A percentile compares a stretch with the other conserved stretches of the same genome.
These are phyloP conservation scores for Phytophthora quininea DNA, from an alignment of 352 stramenopile genomes.

Conservation along the genomic window DNA sequence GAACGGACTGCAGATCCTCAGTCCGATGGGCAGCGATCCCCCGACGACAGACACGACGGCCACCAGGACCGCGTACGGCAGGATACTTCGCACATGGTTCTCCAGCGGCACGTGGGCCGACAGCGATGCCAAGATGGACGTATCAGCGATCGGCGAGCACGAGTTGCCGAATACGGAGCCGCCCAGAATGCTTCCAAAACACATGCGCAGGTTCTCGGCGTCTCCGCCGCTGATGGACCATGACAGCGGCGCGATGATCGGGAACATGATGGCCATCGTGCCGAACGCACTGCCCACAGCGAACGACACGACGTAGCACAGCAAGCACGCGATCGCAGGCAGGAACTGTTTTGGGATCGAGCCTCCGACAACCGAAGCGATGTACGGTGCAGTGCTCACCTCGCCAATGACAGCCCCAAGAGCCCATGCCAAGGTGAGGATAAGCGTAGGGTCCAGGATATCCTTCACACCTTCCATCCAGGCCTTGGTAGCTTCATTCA, in stretches of 20 bases:
- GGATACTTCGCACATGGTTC: slow-evolving; percentile 86
- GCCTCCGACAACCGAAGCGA: slow-evolving; percentile 77
- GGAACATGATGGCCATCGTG: slow-evolving; percentile 94
- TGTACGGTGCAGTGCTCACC: slow-evolving; percentile 83
- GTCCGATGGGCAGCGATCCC: slow-evolving; percentile 72
- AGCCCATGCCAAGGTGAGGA: slow-evolving; percentile 91
- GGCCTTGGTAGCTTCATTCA: slow-evolving; percentile 87
- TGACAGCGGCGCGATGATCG: slow-evolving; percentile 88
- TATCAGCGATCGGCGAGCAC: slow-evolving; percentile 94
- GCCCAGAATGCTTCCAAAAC: slow-evolving; percentile 88
- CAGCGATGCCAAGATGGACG: slow-evolving; percentile 88
- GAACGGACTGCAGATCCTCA: slow-evolving; percentile 80
- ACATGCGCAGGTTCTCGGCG: slow-evolving; percentile 82
- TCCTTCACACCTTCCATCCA: slow-evolving; percentile 93
- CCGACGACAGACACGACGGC: slow-evolving; percentile 68
- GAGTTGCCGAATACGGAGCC: slow-evolving; percentile 90
- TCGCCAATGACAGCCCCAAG: slow-evolving; percentile 86
- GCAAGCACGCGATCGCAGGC: slow-evolving; percentile 77
- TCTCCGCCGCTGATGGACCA: slow-evolving; percentile 85
- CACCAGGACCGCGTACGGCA: slow-evolving; percentile 84
- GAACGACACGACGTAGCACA: slow-evolving; percentile 92
- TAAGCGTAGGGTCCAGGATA: slow-evolving; percentile 90
- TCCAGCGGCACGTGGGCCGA: slow-evolving; percentile 78
- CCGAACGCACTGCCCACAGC: slow-evolving; percentile 89
- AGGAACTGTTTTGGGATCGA: slow-evolving; percentile 82